Base-by-base conservation (phyloP, 345 rosid genomes). In the Aethionema arabicum region DNA sequence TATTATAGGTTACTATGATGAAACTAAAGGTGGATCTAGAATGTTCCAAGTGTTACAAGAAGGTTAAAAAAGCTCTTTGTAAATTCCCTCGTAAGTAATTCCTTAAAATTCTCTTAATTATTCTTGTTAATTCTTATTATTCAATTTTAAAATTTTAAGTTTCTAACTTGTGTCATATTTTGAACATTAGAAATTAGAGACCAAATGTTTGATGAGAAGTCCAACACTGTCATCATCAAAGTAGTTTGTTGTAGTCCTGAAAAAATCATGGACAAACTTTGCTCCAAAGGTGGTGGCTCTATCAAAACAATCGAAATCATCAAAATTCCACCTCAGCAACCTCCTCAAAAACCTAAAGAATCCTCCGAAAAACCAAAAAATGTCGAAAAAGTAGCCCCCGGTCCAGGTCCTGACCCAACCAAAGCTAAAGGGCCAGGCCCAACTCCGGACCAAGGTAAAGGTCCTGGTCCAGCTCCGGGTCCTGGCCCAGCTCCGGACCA, bases 231-330 rank as follows among this genome's bases (percentile, higher is more conserved):
- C 76, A 66, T 50, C 32, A 75, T 91, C 72, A 91, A 75, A 2
- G 95, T 89, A 29, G 77, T 78, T 15, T 88, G 95, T 56, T 83
- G 88, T 67, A 64, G 72, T 59, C 98, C 96, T 1, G 90, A 88
- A 43, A 84, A 76, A 72, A 70, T 86, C 14, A 77, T 72, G 72
- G 66, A 77, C 68, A 83, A 83, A 64, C 63, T 87, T 0, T 69
- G 77, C 38, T 64, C 61, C 74, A 81, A 77, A 67, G 95, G 78
- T 11, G 84, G 77, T 7, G 76, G 77, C 0, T 38, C 77, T 11
- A 74, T 85, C 15, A 71, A 85, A 72, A 67, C 85, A 31, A 80
- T 87, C 0, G 80, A 58, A 32, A 78, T 83, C 63, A 66, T 63
- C 53, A 52, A 43, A 6, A 73, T 77, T 0, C 56, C 61, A 31